Percentiles rank a stretch among this genome's conserved stretches.
Conservation (phyloP, 495 filamentous ascomycete genomes). For the Evernia prunastri region DNA sequence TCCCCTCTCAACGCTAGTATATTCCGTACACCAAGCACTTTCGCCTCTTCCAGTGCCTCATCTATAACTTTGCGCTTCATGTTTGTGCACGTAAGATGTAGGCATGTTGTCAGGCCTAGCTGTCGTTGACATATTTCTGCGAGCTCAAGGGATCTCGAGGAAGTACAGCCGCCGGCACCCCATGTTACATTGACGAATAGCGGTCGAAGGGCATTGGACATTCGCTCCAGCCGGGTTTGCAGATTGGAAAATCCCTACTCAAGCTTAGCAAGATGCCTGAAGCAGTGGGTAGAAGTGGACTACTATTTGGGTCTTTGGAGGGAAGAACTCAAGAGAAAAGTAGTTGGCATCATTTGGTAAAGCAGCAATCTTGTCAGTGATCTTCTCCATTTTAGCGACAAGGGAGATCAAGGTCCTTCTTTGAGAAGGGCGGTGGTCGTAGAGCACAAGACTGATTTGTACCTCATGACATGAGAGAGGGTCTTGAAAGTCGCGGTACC, state of each 20-base stretch:
- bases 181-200: conserved; percentile 97
- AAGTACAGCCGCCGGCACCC: conserved; percentile 92
- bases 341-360: conserved; percentile 74
- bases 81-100: conserved; percentile 96
- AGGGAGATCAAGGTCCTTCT: neutral
- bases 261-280: conserved; percentile 23
- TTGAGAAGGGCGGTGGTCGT: neutral
- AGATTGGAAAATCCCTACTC: conserved; percentile 79
- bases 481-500: neutral
- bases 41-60: conserved; percentile 83
- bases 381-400: conserved; percentile 63
- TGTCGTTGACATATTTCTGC: conserved; percentile 93
- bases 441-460: neutral
- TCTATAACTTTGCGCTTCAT: conserved; percentile 86
- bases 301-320: conserved; percentile 89
- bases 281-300: conserved; percentile 6
- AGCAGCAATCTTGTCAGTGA: conserved; percentile 93
- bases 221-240: conserved; percentile 85
- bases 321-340: conserved; percentile 98
- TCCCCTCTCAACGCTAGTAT: conserved; percentile 94
- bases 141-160: conserved; percentile 81
- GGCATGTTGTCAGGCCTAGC: conserved; percentile 84
- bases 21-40: conserved; percentile 87
- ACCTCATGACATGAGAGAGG: neutral
- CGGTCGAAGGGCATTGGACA: conserved; percentile 82